A percentile compares a stretch with the other conserved stretches of the same genome.
These are phyloP conservation scores for Naganishia kalamii DNA, from an alignment of 768 basidiomycete genomes.

Conservation along the genomic window DNA sequence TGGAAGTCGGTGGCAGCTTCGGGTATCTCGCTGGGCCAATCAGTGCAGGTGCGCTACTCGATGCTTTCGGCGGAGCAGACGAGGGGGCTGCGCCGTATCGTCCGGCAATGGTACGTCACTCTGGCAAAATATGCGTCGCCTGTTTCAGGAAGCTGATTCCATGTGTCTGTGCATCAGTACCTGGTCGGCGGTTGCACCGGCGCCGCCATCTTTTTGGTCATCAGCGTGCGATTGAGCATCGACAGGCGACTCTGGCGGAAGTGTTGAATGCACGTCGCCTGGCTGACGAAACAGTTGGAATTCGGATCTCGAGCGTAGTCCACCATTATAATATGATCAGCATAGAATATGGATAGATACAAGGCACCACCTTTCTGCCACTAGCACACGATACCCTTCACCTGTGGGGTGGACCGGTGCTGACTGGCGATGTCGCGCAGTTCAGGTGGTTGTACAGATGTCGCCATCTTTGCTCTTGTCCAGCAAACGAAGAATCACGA, in stretches of 20 bases:
- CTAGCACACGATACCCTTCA: no score
- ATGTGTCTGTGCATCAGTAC: neutral
- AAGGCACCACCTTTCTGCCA: no score
- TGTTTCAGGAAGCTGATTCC: constrained; percentile 2
- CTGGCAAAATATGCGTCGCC: neutral
- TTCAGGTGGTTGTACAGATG: no score
- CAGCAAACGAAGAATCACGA: no score
- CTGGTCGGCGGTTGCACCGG: constrained; percentile 10
- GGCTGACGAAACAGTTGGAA: no score
- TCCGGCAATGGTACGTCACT: constrained; percentile 25
- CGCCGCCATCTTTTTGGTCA: constrained; percentile 4
- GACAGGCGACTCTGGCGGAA: constrained; percentile 6
- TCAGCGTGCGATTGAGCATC: constrained; percentile 1
- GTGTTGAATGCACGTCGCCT: neutral
- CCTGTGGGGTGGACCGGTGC: no score
- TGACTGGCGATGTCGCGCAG: no score
- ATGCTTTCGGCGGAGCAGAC: constrained; percentile 26
- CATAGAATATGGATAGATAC: no score
- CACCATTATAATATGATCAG: no score
- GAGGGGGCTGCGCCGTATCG: constrained; percentile 25
- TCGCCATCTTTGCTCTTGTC: no score
- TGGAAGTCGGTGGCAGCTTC: constrained; percentile 24
- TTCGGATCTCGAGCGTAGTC: no score
- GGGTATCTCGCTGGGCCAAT: constrained; percentile 28
- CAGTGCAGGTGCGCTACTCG: constrained; percentile 26